Evolutionary conservation across 2,329 filamentous ascomycete genomes (phyloP).

Genomic region (Colletotrichum abscissum): DNA sequence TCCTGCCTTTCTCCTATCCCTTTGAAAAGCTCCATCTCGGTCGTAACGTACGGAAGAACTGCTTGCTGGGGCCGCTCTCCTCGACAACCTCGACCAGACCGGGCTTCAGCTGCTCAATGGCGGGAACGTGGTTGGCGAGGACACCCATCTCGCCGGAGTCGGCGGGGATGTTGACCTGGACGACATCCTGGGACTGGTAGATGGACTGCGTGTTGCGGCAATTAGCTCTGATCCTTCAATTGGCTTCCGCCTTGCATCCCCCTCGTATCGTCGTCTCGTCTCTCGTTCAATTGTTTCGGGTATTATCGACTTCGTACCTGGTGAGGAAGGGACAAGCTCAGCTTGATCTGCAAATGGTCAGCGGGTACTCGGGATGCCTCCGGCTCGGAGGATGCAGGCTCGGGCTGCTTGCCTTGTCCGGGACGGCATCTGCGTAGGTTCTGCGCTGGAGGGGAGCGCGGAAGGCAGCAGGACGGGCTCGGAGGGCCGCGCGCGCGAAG

Average conservation of each 20-base stretch:
- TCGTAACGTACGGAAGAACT: conserved; percentile 90
- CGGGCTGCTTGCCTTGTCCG: conserved; percentile 75
- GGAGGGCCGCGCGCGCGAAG: conserved; percentile 89
- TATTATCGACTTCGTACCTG: conserved; percentile 76
- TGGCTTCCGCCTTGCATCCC: conserved; percentile 34
- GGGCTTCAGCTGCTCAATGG: conserved; percentile 98
- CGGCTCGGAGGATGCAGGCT: conserved; percentile 39
- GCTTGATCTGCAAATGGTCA: conserved; percentile 78
- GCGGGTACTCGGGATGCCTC: conserved; percentile 34
- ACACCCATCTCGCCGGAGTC: conserved; percentile 99
- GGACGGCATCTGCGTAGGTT: conserved; percentile 89
- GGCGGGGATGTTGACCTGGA: conserved; percentile 99
- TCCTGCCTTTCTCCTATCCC: conserved; percentile 12
- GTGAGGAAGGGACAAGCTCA: conserved; percentile 97
- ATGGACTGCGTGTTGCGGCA: conserved; percentile 70
- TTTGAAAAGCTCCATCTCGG: conserved; percentile 36
- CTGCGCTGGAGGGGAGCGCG: conserved; percentile 83
- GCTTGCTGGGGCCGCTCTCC: conserved; percentile 89
- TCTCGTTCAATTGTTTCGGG: conserved; percentile 6
- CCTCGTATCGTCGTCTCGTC: conserved; percentile 12
- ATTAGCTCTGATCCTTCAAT: conserved; percentile 56
- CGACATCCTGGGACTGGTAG: conserved; percentile 76
- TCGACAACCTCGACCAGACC: conserved; percentile 95
- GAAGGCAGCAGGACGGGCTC: conserved; percentile 82
- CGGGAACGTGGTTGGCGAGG: conserved; percentile 97